Percentiles rank a stretch among this genome's conserved stretches.
phyloP scores from a whole-genome alignment of 441 rosid species.

The Gossypium gossypioides region DNA sequence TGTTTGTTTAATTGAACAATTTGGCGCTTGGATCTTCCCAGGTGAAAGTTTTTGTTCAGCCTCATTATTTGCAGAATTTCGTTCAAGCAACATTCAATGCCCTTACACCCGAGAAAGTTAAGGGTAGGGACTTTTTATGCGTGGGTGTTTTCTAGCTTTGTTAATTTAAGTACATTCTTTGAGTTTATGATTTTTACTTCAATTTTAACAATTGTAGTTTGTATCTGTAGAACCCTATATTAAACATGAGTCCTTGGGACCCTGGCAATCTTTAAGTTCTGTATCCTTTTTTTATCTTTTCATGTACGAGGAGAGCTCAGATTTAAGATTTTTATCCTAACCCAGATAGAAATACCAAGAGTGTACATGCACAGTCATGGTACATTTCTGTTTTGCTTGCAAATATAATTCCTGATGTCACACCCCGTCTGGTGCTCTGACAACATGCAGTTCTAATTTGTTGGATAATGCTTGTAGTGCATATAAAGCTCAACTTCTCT shows the following conservation, averaged over 20 bases:
- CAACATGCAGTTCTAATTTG: background rate
- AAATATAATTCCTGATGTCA: background rate
- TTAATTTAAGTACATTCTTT: background rate
- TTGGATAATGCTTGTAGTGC: background rate
- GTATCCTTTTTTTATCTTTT: background rate
- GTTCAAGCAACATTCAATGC: conserved; percentile 88
- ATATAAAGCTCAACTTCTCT: background rate
- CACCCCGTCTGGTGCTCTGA: background rate
- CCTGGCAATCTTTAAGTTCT: background rate
- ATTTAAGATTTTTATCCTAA: background rate
- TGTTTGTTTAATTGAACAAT: conserved; percentile 1
- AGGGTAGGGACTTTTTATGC: conserved; percentile 35
- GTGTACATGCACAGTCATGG: background rate
- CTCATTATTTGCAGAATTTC: conserved; percentile 73
- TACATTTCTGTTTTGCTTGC: background rate
- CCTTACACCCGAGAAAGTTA: conserved; percentile 63
- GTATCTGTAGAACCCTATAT: background rate
- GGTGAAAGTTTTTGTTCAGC: conserved; percentile 90
- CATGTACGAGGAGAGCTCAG: background rate
- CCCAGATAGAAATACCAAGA: background rate
- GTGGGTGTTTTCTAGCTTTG: background rate
- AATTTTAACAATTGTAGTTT: background rate
- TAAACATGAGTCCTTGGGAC: background rate
- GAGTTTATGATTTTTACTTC: background rate
- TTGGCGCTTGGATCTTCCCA: conserved; percentile 22